These are phyloP conservation scores for Luvunga scandens DNA, from an alignment of 345 rosid genomes.

Conservation along the genomic window DNA sequence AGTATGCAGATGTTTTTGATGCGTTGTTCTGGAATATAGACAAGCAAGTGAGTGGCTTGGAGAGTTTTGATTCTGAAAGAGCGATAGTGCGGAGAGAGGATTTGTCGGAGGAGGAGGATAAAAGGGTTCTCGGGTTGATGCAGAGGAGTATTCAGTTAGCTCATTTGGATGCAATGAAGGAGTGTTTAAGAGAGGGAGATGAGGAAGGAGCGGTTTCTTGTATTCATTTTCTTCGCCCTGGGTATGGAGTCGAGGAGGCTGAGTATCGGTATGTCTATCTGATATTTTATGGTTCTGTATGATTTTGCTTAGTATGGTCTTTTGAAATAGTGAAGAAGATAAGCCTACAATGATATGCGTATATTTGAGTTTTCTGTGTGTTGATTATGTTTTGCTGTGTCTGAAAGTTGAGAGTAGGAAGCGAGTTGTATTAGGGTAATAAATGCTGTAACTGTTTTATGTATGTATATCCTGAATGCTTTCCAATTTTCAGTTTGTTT, in stretches of 20 bases:
- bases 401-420: neutral
- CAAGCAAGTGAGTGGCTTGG: constrained; percentile 54
- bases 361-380: neutral
- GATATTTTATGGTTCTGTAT: neutral
- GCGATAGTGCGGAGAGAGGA: constrained; percentile 42
- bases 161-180: constrained; percentile 67
- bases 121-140: constrained; percentile 50
- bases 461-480: neutral
- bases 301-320: neutral
- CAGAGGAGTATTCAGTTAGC: constrained; percentile 63
- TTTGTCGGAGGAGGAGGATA: constrained; percentile 39
- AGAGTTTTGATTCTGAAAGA: constrained; percentile 38
- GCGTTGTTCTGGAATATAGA: constrained; percentile 66
- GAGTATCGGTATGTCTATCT: constrained; percentile 56
- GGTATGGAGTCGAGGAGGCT: constrained; percentile 62
- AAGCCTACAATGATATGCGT: neutral
- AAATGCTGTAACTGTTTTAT: neutral
- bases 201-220: constrained; percentile 53
- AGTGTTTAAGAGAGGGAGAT: constrained; percentile 40
- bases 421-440: neutral
- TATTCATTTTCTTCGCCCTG: constrained; percentile 68
- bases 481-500: neutral
- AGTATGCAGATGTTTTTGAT: constrained; percentile 61
- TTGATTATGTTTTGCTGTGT: neutral
- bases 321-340: neutral